Conservation (phyloP, 2,329 filamentous ascomycete species). For the Pseudogymnoascus verrucosus region DNA sequence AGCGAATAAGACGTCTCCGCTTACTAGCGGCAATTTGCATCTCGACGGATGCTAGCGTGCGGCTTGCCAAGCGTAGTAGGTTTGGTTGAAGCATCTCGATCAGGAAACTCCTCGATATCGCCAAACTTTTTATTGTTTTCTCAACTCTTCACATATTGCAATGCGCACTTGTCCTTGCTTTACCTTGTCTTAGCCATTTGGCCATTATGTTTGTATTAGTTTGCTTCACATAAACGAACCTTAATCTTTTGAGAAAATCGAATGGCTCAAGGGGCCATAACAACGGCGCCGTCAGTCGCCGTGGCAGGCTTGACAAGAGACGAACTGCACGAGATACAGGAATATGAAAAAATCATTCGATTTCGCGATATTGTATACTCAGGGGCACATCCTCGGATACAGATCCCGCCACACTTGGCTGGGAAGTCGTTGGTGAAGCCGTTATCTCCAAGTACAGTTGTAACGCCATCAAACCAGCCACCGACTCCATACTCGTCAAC, state of each 20-base stretch:
- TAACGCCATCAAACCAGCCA: slow-evolving; percentile 19
- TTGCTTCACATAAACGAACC: slow-evolving; percentile 3
- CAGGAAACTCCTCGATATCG: neutral
- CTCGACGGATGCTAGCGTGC: neutral
- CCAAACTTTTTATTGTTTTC: neutral
- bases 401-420: slow-evolving; percentile 39
- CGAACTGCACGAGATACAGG: slow-evolving; percentile 49
- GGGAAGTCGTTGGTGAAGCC: slow-evolving; percentile 18
- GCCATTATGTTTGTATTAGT: slow-evolving; percentile 6
- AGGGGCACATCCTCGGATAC: slow-evolving; percentile 62
- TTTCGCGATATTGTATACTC: slow-evolving; percentile 75
- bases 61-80: neutral
- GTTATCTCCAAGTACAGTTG: slow-evolving; percentile 11
- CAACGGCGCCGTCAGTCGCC: slow-evolving; percentile 23
- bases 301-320: slow-evolving; percentile 32
- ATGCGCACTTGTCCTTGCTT: neutral
- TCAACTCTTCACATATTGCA: neutral
- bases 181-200: slow-evolving; percentile 4
- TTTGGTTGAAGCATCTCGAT: neutral
- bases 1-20: neutral
- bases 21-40: slow-evolving; percentile 1
- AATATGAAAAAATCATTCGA: slow-evolving; percentile 73
- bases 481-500: slow-evolving; percentile 14
- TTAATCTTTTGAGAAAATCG: slow-evolving; percentile 15
- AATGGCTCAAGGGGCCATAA: slow-evolving; percentile 31